Evolutionary conservation across 2,329 filamentous ascomycete species (phyloP), one percentile per base, ranked within the genome.

Genomic region (Aspergillus versicolor): DNA sequence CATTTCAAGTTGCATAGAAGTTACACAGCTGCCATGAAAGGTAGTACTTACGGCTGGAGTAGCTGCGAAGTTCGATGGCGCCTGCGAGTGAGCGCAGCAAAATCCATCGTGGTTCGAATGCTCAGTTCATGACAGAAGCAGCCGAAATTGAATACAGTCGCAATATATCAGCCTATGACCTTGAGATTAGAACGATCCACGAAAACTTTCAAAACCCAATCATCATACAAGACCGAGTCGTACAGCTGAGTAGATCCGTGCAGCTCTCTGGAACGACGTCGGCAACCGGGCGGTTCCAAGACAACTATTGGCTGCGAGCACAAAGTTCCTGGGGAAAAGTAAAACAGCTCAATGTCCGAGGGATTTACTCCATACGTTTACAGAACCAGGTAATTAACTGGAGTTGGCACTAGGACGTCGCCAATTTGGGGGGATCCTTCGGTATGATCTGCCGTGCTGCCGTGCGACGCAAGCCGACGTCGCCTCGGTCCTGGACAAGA

Each of bases 41-140:
- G 58, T 61, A 51, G 56, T 60, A 72, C 72, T 66, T 63, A 75
- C 73, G 72, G 72, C 44, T 71, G 68, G 52, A 74, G 55, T 38
- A 69, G 42, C 54, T 64, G 66, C 51, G 56, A 37, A 55, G 60
- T 62, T 58, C 61, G 61, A 43, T 62, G 65, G 59, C 64, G 59
- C 59, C 59, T 59, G 55, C 60, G 60, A 61, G 56, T 61, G 41
- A 63, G 62, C 55, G 60, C 58, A 58, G 55, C 56, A 60, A 63
- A 56, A 61, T 68, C 65, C 70, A 73, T 73, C 51, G 56, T 59
- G 60, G 56, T 58, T 54, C 51, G 57, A 60, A 57, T 43, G 45
- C 44, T 63, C 60, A 67, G 64, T 57, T 65, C 67, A 65, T 70
- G 60, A 65, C 64, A 59, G 27, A 4, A 30, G 57, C 55, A 45